Evolutionary conservation across 2,329 filamentous ascomycete species (phyloP).

Genomic region (Colletotrichum cereale): DNA sequence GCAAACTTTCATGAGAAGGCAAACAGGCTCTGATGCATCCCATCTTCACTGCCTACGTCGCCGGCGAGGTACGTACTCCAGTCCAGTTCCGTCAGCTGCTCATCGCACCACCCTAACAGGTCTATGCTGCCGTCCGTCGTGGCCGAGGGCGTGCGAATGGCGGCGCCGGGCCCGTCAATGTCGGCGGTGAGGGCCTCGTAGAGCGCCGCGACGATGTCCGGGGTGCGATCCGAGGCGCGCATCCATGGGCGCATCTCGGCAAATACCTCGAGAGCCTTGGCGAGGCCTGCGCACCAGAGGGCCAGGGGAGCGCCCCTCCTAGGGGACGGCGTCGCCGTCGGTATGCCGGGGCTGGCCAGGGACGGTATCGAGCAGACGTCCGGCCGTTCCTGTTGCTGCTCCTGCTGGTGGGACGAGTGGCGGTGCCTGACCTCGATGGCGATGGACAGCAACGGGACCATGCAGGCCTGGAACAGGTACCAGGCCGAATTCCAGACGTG

Average conservation of each 20-base stretch:
- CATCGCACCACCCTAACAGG: constrained; percentile 46
- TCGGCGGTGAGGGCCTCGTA: constrained; percentile 45
- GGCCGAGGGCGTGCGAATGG: constrained; percentile 43
- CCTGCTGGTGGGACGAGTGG: neutral
- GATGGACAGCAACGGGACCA: constrained; percentile 47
- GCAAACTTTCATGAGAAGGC: neutral
- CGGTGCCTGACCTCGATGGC: constrained; percentile 43
- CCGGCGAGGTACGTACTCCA: constrained; percentile 44
- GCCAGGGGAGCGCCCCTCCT: constrained; percentile 9
- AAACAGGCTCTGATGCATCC: neutral
- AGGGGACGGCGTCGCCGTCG: neutral
- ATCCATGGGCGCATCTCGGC: constrained; percentile 48
- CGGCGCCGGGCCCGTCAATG: constrained; percentile 37
- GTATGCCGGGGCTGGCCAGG: neutral
- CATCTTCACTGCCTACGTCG: neutral
- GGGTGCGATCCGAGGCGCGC: constrained; percentile 45
- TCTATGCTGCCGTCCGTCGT: constrained; percentile 44
- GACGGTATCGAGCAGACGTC: neutral
- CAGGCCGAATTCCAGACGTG: constrained; percentile 50
- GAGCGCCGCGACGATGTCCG: constrained; percentile 46
- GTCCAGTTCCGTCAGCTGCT: constrained; percentile 46
- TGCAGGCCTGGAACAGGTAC: constrained; percentile 51
- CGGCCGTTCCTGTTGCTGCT: constrained; percentile 4
- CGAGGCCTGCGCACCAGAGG: constrained; percentile 43
- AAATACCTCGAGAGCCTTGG: constrained; percentile 45